phyloP scores from a whole-genome alignment of 2,329 filamentous ascomycete species.

The Aureobasidium mangrovei region DNA sequence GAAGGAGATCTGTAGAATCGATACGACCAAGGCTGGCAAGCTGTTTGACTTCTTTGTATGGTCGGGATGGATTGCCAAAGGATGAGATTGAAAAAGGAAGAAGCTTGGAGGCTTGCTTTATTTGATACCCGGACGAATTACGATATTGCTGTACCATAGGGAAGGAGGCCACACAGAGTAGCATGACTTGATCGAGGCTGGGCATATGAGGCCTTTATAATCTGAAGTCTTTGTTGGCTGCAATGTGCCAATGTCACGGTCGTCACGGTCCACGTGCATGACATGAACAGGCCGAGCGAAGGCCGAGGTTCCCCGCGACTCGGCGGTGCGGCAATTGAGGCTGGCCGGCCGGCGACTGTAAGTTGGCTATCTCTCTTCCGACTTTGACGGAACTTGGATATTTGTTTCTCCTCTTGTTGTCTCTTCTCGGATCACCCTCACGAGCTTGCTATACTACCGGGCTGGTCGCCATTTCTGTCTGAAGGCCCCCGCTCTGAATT shows the following conservation, averaged over 20 bases:
- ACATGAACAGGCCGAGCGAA: neutral
- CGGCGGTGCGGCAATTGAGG: slow-evolving; percentile 1
- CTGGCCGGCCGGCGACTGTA: neutral
- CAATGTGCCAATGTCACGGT: neutral
- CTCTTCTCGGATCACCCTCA: no score
- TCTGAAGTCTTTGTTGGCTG: no score
- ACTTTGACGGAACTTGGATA: no score
- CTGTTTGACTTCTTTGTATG: slow-evolving; percentile 95
- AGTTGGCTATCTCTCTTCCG: neutral
- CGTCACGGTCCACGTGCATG: neutral
- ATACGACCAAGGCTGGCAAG: slow-evolving; percentile 73
- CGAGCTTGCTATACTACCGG: no score
- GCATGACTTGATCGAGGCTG: neutral
- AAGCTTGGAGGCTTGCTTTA: neutral
- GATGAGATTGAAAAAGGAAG: slow-evolving; percentile 33
- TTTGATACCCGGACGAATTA: slow-evolving; percentile 2
- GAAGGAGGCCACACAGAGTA: neutral
- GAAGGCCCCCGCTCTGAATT: no score
- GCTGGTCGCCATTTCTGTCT: no score
- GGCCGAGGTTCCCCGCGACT: slow-evolving; percentile 5
- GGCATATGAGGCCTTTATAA: no score
- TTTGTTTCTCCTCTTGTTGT: no score
- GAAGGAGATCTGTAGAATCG: slow-evolving; percentile 73
- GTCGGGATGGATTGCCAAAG: slow-evolving; percentile 84
- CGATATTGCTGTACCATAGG: slow-evolving; percentile 2